Percentiles rank a stretch among this genome's conserved stretches.
Evolutionary conservation across 129 eudicot species (phyloP).

Genomic region (Lactuca saligna): DNA sequence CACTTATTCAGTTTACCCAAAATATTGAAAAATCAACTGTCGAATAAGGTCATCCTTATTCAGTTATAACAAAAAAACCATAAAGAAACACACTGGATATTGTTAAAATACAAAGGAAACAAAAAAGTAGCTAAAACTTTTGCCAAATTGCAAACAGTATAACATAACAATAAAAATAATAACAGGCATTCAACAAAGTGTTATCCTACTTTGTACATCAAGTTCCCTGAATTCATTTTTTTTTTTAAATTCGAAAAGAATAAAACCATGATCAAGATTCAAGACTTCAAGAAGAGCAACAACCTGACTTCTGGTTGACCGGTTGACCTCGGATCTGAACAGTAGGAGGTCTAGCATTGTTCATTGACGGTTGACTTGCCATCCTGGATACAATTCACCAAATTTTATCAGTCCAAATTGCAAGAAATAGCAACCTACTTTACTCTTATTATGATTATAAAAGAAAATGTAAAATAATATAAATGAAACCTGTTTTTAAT

Average conservation of each 20-base stretch:
- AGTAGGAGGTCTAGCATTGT: constrained; percentile 72
- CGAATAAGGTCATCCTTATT: too few species aligned
- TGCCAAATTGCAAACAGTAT: constrained; percentile 21
- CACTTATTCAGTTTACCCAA: too few species aligned
- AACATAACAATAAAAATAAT: constrained; percentile 26
- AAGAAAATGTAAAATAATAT: background rate
- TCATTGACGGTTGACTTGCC: constrained; percentile 93
- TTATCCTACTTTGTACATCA: constrained; percentile 64
- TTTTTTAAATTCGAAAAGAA: constrained; percentile 42
- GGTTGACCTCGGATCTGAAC: constrained; percentile 93
- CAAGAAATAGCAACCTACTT: too few species aligned
- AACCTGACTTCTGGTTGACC: constrained; percentile 84
- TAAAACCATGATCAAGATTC: constrained; percentile 19
- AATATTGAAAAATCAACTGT: too few species aligned
- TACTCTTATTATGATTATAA: too few species aligned
- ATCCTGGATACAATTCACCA: constrained; percentile 48
- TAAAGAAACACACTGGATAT: constrained; percentile 27
- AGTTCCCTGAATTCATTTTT: constrained; percentile 33
- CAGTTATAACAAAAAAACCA: too few species aligned
- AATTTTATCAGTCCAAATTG: background rate
- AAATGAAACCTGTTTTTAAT: constrained; percentile 72
- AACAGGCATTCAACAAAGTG: constrained; percentile 41
- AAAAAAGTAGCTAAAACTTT: constrained; percentile 15
- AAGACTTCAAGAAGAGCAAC: constrained; percentile 76
- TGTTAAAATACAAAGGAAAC: constrained; percentile 13